Conservation (phyloP, 225 moss, liverwort and hornwort species). For the Lunularia cruciata region DNA sequence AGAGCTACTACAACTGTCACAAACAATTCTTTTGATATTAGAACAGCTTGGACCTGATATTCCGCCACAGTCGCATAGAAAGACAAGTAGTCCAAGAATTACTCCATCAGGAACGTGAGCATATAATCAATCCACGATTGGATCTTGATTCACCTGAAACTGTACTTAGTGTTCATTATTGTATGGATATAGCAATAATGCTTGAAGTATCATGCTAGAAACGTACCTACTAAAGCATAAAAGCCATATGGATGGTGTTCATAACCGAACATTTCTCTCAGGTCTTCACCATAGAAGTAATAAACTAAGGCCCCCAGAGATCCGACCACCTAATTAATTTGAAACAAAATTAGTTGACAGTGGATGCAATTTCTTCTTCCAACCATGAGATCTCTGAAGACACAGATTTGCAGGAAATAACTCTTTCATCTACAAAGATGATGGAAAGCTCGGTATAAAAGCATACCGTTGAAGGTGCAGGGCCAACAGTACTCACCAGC, state of each 20-base stretch:
- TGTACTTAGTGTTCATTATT: background rate
- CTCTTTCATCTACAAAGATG: too few species aligned
- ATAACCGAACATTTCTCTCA: slow-evolving; percentile 77
- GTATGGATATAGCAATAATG: background rate
- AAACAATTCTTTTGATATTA: slow-evolving; percentile 5
- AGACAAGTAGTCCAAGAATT: background rate
- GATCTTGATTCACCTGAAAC: background rate
- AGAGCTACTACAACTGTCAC: slow-evolving; percentile 75
- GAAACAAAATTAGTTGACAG: too few species aligned
- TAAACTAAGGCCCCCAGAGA: slow-evolving; percentile 67
- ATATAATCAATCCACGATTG: background rate
- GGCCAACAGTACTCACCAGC: slow-evolving; percentile 47
- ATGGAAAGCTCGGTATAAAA: too few species aligned
- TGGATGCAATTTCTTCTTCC: too few species aligned
- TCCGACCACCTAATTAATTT: slow-evolving; percentile 65
- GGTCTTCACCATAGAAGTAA: slow-evolving; percentile 58
- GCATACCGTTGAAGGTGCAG: background rate
- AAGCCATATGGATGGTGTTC: slow-evolving; percentile 64
- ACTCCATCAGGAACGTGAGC: background rate
- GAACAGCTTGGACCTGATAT: background rate
- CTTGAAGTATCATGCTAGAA: background rate
- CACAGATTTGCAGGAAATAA: too few species aligned
- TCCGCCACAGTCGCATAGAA: background rate
- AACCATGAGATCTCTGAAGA: too few species aligned
- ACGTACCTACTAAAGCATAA: slow-evolving; percentile 69